Percentiles rank a stretch among this genome's conserved stretches.
Conservation (phyloP, 1,284 basidiomycete genomes). For the Trametes hirsuta region DNA sequence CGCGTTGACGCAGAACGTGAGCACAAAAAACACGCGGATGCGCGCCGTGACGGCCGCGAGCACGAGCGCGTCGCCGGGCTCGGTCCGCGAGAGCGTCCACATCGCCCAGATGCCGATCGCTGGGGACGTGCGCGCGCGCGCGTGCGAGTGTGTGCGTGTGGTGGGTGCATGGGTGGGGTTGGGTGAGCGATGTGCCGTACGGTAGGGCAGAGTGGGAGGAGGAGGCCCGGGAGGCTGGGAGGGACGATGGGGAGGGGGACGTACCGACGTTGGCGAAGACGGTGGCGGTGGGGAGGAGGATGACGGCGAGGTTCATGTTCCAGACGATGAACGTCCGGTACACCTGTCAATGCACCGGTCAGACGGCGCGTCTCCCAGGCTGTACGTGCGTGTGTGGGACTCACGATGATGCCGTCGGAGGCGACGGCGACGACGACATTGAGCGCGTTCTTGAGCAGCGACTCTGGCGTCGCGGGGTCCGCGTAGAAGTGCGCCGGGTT, state of each 20-base stretch:
- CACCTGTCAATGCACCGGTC: not conserved
- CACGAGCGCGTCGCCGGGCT: not conserved
- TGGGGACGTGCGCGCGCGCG: no score
- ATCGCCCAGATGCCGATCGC: slow-evolving; percentile 11
- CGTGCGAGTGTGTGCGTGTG: no score
- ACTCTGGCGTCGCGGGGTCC: slow-evolving; percentile 1
- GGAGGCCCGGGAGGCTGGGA: no score
- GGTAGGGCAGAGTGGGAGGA: no score
- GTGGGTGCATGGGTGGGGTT: no score
- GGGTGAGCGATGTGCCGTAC: no score
- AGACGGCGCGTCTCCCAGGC: not conserved
- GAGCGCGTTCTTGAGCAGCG: slow-evolving; percentile 9
- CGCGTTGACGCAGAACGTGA: slow-evolving; percentile 11
- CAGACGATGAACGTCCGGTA: slow-evolving; percentile 12
- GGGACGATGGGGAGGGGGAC: not conserved
- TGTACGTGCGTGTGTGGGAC: not conserved
- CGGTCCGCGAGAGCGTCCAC: slow-evolving; percentile 6
- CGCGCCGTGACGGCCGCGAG: slow-evolving; percentile 6
- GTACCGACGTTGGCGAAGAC: not conserved
- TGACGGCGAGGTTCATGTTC: slow-evolving; percentile 1
- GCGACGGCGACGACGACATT: slow-evolving; percentile 6
- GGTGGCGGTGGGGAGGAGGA: not conserved
- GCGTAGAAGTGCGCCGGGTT: slow-evolving; percentile 1
- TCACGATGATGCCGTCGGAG: slow-evolving; percentile 11
- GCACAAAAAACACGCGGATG: slow-evolving; percentile 6